Base-by-base conservation (phyloP, 2,329 filamentous ascomycete genomes). In the Aphanoascus verrucosus region DNA sequence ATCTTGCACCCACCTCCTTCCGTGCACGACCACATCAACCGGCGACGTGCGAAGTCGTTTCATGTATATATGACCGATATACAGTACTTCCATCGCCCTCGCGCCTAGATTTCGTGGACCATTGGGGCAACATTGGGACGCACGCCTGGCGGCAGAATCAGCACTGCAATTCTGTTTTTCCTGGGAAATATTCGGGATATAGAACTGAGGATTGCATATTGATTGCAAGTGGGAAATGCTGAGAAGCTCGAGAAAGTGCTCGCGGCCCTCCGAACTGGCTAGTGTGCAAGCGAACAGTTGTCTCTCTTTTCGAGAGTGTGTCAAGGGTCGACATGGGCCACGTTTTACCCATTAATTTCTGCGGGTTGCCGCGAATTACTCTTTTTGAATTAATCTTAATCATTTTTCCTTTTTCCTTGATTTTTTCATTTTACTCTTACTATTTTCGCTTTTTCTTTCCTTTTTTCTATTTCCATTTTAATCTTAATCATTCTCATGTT, bases 51-150 rank as follows among this genome's bases (percentile, higher is more conserved):
- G 50, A 40, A 41, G 43, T n/a, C 31, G 9, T 40, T 40, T 40
- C 42, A 32, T 44, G 50, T 52, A 52, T 40, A 52, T 52, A 52
- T 32, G 32, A 46, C 42, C 41, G 50, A 38, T 37, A 52, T 46
- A 52, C 41, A 43, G 17, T 42, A 41, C 20, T 37, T 41, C 9
- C 20, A 19, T 15, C 15, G n/a, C 19, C 17, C 11, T 32, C 9
- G 6, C 2, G 43, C 37, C 48, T 50, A 28, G 20, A 49, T 52
- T 31, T 23, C 17, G 50, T 51, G 42, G 45, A 23, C 42, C 45
- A 35, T 49, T 35, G 31, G 40, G 49, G 31, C 31, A 37, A 44
- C 28, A 40, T 31, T 28, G 23, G 49, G 49, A 42, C 28, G 19
- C 28, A 42, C 28, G 19, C 28, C 38, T 52, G 34, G 17, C 14